Percentiles rank a stretch among this genome's conserved stretches.
These are phyloP conservation scores for Peltaster fructicola DNA, from an alignment of 2,329 filamentous ascomycete genomes.

Conservation along the genomic window DNA sequence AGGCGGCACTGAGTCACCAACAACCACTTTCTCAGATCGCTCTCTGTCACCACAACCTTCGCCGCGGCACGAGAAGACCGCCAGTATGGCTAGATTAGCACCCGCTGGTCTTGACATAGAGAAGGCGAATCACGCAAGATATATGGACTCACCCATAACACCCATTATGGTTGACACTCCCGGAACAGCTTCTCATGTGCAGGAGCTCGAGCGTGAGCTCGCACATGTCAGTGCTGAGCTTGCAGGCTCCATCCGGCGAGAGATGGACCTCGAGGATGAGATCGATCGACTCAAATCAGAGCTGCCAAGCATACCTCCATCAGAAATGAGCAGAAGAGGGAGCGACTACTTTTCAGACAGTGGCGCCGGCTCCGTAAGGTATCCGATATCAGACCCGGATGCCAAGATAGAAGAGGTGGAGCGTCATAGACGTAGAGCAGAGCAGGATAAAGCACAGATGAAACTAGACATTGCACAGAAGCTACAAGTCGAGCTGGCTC, in stretches of 20 bases:
- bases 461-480: slow-evolving; percentile 72
- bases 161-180: slow-evolving; percentile 24
- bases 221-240: slow-evolving; percentile 86
- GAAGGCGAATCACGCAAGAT: slow-evolving; percentile 29
- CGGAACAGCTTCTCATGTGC: slow-evolving; percentile 40
- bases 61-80: slow-evolving; percentile 20
- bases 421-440: slow-evolving; percentile 61
- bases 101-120: slow-evolving; percentile 34
- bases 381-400: slow-evolving; percentile 44
- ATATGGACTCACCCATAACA: slow-evolving; percentile 30
- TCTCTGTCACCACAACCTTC: slow-evolving; percentile 42
- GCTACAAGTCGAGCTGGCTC: slow-evolving; percentile 68
- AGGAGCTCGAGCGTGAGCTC: slow-evolving; percentile 87
- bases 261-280: slow-evolving; percentile 92
- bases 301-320: slow-evolving; percentile 32
- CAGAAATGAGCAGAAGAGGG: slow-evolving; percentile 48
- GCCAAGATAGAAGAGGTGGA: slow-evolving; percentile 55
- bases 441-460: slow-evolving; percentile 80
- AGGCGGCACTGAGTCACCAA: slow-evolving; percentile 34
- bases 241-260: slow-evolving; percentile 77
- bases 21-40: slow-evolving; percentile 44
- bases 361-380: slow-evolving; percentile 68
- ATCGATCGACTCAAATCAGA: slow-evolving; percentile 79
- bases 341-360: slow-evolving; percentile 99
- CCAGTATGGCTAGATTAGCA: slow-evolving; percentile 17